phyloP scores from a whole-genome alignment of 2,329 filamentous ascomycete species.

The Hypoxylon sp. region DNA sequence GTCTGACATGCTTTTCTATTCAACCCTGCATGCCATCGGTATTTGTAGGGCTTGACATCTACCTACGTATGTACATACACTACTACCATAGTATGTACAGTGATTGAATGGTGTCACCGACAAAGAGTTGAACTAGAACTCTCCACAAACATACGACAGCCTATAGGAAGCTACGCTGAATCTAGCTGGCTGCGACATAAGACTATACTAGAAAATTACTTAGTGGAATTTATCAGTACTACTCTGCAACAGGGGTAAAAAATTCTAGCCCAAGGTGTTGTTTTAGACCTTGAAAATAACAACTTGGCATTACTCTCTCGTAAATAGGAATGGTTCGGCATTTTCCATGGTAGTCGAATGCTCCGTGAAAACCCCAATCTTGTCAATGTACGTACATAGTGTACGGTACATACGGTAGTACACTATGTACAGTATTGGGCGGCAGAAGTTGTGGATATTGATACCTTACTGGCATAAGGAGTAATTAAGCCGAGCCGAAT shows the following conservation, averaged over 20 bases:
- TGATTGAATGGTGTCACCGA: neutral
- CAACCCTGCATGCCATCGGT: neutral
- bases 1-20: neutral
- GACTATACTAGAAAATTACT: neutral
- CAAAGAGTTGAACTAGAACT: neutral
- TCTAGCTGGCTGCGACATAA: constrained; percentile 3
- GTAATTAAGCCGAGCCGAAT: constrained; percentile 9
- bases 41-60: neutral
- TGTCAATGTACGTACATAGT: neutral
- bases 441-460: neutral
- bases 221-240: neutral
- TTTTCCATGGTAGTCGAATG: neutral
- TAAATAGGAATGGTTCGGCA: neutral
- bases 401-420: too few relatives aligned
- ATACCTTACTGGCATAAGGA: constrained; percentile 1
- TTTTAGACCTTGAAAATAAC: neutral
- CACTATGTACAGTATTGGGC: neutral
- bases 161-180: constrained; percentile 18
- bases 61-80: too few relatives aligned
- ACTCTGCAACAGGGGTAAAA: neutral
- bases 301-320: neutral
- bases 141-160: constrained; percentile 16
- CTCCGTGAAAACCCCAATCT: neutral
- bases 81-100: too few relatives aligned
- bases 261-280: neutral